These are phyloP conservation scores for Globisporangium paddicum DNA, from an alignment of 352 stramenopile species.

Conservation along the genomic window DNA sequence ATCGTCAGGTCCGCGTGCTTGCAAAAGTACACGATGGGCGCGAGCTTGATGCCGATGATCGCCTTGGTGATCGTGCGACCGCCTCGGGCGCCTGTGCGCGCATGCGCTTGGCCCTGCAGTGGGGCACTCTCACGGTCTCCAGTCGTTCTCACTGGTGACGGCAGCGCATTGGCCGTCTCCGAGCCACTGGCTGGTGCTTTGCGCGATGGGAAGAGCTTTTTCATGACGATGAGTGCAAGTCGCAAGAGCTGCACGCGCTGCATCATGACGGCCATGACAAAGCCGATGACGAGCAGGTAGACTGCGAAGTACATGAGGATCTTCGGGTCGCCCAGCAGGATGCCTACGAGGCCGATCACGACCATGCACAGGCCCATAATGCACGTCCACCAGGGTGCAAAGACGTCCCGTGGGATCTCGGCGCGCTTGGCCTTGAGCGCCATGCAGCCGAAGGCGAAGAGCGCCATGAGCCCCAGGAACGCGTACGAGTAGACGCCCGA, in stretches of 20 bases:
- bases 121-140: too few relatives aligned
- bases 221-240: slow-evolving; percentile 15
- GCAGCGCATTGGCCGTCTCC: too few relatives aligned
- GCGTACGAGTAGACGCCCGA: slow-evolving; percentile 84
- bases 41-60: too few relatives aligned
- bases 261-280: slow-evolving; percentile 48
- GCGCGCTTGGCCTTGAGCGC: slow-evolving; percentile 83
- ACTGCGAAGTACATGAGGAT: slow-evolving; percentile 53
- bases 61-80: too few relatives aligned
- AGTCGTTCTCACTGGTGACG: too few relatives aligned
- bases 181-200: too few relatives aligned
- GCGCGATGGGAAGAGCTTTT: too few relatives aligned
- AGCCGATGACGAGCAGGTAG: slow-evolving; percentile 43
- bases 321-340: slow-evolving; percentile 18
- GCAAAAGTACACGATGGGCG: too few relatives aligned
- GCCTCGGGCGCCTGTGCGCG: too few relatives aligned
- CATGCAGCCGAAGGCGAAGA: slow-evolving; percentile 81
- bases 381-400: slow-evolving; percentile 30
- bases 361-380: slow-evolving; percentile 19
- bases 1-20: too few relatives aligned
- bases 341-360: slow-evolving; percentile 12
- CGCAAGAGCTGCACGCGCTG: slow-evolving; percentile 44
- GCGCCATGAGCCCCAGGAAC: slow-evolving; percentile 76
- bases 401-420: slow-evolving; percentile 52
- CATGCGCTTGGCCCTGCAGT: too few relatives aligned